A percentile compares a stretch with the other conserved stretches of the same genome.
Conservation (phyloP, 768 basidiomycete species). For the Calocera viscosa region DNA sequence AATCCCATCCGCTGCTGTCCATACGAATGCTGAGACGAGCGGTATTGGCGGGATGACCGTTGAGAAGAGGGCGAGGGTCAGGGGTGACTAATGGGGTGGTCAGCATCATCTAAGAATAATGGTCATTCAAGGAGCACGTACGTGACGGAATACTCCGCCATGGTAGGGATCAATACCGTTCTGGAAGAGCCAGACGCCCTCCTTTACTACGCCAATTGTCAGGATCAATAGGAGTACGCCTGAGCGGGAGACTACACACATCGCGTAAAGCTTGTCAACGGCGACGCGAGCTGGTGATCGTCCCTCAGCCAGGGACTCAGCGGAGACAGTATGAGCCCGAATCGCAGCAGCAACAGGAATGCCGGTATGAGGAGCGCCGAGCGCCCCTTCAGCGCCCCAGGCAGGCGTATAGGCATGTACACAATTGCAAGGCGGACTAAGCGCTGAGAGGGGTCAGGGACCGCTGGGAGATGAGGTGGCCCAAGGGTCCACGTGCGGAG, state of each 20-base stretch:
- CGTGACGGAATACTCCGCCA: slow-evolving; percentile 77
- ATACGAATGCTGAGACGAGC: slow-evolving; percentile 42
- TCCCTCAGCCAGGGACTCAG: slow-evolving; percentile 43
- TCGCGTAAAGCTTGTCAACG: slow-evolving; percentile 64
- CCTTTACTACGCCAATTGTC: slow-evolving; percentile 51
- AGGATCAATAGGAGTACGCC: slow-evolving; percentile 13
- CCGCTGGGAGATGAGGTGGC: neutral
- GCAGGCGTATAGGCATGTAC: neutral
- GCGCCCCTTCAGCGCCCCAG: neutral
- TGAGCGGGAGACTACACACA: slow-evolving; percentile 36
- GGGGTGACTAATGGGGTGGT: slow-evolving; percentile 49
- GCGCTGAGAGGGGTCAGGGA: too few species aligned
- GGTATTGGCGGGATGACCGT: slow-evolving; percentile 49
- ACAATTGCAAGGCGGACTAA: neutral
- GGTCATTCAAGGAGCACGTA: slow-evolving; percentile 29
- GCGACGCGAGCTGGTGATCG: slow-evolving; percentile 68
- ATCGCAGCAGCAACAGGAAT: slow-evolving; percentile 11
- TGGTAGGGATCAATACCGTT: slow-evolving; percentile 77
- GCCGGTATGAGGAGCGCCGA: slow-evolving; percentile 5
- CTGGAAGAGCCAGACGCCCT: slow-evolving; percentile 71
- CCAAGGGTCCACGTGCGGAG: neutral
- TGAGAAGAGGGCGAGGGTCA: slow-evolving; percentile 65
- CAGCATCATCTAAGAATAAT: slow-evolving; percentile 8
- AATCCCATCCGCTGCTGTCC: slow-evolving; percentile 55
- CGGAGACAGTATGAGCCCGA: slow-evolving; percentile 41